phyloP scores from a whole-genome alignment of 352 stramenopile genomes.

The Plasmopara viticola region DNA sequence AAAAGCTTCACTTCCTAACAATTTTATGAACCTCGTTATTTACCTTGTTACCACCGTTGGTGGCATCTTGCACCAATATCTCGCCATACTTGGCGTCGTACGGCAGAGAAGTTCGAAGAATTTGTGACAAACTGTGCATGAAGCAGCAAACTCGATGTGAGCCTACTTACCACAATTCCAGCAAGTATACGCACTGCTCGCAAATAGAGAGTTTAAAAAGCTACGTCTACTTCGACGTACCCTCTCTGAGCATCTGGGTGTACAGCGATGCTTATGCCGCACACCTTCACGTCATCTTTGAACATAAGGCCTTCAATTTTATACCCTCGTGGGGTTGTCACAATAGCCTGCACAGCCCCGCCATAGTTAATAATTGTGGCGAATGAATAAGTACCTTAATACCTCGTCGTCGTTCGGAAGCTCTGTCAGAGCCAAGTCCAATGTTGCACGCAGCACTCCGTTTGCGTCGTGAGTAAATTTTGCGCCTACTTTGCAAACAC shows the following conservation, averaged over 20 bases:
- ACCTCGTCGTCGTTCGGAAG: constrained; percentile 80
- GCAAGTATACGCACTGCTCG: too few species aligned
- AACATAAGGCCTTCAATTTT: constrained; percentile 66
- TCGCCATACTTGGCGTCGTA: constrained; percentile 62
- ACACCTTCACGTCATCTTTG: constrained; percentile 75
- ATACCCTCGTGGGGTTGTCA: constrained; percentile 69
- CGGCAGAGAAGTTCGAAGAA: constrained; percentile 52
- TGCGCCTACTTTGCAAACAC: constrained; percentile 21
- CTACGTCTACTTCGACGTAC: constrained; percentile 11
- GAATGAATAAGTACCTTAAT: background rate
- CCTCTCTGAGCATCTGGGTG: constrained; percentile 45
- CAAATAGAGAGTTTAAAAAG: background rate
- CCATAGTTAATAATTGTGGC: constrained; percentile 1
- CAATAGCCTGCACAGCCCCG: constrained; percentile 39
- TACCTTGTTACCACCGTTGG: constrained; percentile 45
- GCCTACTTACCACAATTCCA: too few species aligned
- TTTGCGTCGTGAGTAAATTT: constrained; percentile 75
- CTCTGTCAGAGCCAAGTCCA: constrained; percentile 72
- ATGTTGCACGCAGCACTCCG: constrained; percentile 50
- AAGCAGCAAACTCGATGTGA: background rate
- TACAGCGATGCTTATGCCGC: constrained; percentile 50
- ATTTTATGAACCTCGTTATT: background rate
- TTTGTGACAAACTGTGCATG: constrained; percentile 33
- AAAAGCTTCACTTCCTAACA: background rate
- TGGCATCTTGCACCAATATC: constrained; percentile 43